phyloP scores from a whole-genome alignment of 2,329 filamentous ascomycete genomes.

The Colletotrichum neosansevieriae region DNA sequence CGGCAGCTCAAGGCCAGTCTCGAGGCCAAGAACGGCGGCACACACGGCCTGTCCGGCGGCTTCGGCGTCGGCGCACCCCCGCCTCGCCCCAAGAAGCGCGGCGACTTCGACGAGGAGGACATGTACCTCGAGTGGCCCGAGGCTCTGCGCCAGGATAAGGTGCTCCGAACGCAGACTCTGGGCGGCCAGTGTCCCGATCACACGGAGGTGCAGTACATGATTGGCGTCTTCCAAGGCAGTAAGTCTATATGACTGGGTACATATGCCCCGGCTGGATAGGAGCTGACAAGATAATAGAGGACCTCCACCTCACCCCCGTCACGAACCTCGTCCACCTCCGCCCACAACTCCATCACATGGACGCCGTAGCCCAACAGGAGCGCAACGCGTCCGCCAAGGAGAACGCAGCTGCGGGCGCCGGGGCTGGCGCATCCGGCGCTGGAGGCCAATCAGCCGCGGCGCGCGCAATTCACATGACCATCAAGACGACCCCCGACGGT shows the following conservation, averaged over 20 bases:
- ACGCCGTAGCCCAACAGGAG: constrained; percentile 82
- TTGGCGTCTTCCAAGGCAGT: constrained; percentile 91
- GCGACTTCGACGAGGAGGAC: constrained; percentile 60
- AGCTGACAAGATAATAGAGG: constrained; percentile 63
- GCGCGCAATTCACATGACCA: constrained; percentile 86
- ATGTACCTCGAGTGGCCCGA: constrained; percentile 71
- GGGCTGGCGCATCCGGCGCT: constrained; percentile 49
- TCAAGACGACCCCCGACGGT: constrained; percentile 80
- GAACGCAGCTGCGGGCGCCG: constrained; percentile 54
- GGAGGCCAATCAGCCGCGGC: constrained; percentile 64
- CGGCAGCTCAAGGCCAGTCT: constrained; percentile 75
- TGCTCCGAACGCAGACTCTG: constrained; percentile 84
- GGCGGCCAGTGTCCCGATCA: constrained; percentile 82
- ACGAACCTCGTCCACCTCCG: constrained; percentile 88
- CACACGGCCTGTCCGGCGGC: constrained; percentile 78
- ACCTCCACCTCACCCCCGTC: constrained; percentile 88
- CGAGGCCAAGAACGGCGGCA: constrained; percentile 71
- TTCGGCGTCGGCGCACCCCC: constrained; percentile 72
- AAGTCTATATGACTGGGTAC: constrained; percentile 48
- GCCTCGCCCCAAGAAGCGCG: constrained; percentile 47
- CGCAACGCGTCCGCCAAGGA: constrained; percentile 55
- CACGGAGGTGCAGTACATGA: constrained; percentile 85
- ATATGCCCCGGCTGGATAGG: background rate
- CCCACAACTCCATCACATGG: constrained; percentile 92
- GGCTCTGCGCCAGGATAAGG: constrained; percentile 76